Percentiles rank a stretch among this genome's conserved stretches.
phyloP scores from a whole-genome alignment of 257 asterid genomes.

The Penstemon barbatus region DNA sequence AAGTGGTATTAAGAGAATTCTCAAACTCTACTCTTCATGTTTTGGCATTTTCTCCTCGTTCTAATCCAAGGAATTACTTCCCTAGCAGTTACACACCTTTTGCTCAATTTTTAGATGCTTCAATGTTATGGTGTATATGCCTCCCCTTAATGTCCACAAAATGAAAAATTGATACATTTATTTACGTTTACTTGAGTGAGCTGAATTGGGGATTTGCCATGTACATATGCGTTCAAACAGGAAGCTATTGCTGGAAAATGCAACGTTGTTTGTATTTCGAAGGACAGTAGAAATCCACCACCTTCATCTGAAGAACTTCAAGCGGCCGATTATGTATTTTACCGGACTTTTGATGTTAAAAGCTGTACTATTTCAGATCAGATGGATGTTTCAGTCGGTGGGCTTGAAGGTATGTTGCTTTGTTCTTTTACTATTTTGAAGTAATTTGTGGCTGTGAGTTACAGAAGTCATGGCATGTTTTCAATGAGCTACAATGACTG shows the following conservation, averaged over 20 bases:
- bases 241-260: constrained; percentile 93
- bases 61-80: neutral
- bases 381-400: constrained; percentile 66
- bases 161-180: neutral
- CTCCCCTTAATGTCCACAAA: neutral
- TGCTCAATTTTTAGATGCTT: neutral
- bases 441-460: constrained; percentile 18
- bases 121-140: constrained; percentile 5
- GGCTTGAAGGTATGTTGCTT: constrained; percentile 62
- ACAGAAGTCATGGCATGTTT: constrained; percentile 17
- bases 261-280: constrained; percentile 74
- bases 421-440: constrained; percentile 4
- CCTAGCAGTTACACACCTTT: neutral
- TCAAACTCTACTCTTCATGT: neutral
- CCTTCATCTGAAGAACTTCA: constrained; percentile 64
- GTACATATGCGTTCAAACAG: constrained; percentile 38
- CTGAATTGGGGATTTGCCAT: constrained; percentile 19
- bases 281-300: constrained; percentile 74
- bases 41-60: neutral
- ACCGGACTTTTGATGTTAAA: constrained; percentile 75
- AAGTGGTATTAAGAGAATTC: neutral
- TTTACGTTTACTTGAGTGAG: neutral
- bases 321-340: constrained; percentile 70
- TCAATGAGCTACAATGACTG: constrained; percentile 19
- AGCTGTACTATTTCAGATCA: constrained; percentile 50